phyloP scores from a whole-genome alignment of 164 flowering plant genomes.

The Piper betle region DNA sequence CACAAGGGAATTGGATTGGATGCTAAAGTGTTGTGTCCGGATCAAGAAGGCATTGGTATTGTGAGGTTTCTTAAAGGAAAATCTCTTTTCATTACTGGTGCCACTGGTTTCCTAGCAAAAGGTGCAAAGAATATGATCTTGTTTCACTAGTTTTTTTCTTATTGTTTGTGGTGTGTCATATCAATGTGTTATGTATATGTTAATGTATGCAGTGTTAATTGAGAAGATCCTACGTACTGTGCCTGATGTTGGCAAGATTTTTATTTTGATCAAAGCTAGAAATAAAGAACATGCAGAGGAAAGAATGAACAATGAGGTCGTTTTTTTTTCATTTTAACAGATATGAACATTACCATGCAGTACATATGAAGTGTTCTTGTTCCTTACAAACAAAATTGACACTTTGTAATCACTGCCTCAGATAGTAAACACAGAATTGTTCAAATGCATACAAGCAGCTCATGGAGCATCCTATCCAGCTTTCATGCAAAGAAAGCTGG shows the following conservation, averaged over 20 bases:
- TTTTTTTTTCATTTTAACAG: background rate
- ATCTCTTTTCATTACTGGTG: conserved; percentile 67
- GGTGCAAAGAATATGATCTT: conserved; percentile 21
- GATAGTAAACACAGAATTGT: conserved; percentile 67
- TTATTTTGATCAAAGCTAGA: conserved; percentile 68
- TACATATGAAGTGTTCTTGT: background rate
- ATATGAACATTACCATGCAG: background rate
- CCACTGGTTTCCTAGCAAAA: conserved; percentile 90
- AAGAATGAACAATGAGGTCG: conserved; percentile 72
- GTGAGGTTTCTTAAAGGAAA: conserved; percentile 66
- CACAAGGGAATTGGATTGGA: conserved; percentile 16
- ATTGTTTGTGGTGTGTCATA: background rate
- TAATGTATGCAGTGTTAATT: conserved; percentile 48
- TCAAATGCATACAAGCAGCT: conserved; percentile 44
- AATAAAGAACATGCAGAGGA: conserved; percentile 54
- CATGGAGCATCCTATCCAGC: conserved; percentile 62
- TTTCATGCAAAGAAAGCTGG: conserved; percentile 79
- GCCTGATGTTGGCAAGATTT: conserved; percentile 83
- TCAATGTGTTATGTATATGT: background rate
- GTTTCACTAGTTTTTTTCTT: too few species aligned
- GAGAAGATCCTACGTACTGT: conserved; percentile 78
- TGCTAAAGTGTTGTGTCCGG: conserved; percentile 20
- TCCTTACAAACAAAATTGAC: background rate
- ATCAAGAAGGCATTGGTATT: conserved; percentile 64
- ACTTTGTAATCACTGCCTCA: conserved; percentile 6